phyloP scores from a whole-genome alignment of 2,329 filamentous ascomycete species.

The Fusarium sublunatum region DNA sequence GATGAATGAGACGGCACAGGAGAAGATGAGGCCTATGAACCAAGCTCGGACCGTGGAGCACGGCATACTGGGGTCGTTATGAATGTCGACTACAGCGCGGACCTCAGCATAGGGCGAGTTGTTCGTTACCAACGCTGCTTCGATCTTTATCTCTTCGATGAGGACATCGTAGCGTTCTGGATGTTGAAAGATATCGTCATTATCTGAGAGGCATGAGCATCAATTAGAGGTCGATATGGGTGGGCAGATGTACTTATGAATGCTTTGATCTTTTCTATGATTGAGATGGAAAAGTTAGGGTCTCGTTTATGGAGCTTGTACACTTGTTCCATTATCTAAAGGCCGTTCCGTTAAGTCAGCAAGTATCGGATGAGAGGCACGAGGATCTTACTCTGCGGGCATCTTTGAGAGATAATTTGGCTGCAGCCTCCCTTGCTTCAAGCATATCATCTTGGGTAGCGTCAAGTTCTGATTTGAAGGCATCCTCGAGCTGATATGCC shows the following conservation, averaged over 20 bases:
- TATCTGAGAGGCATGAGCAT: constrained; percentile 31
- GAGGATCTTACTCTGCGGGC: constrained; percentile 44
- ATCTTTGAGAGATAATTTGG: constrained; percentile 50
- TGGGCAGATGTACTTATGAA: constrained; percentile 47
- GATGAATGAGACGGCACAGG: constrained; percentile 59
- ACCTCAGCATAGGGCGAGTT: constrained; percentile 67
- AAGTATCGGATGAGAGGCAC: fast-evolving
- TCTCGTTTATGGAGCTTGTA: constrained; percentile 51
- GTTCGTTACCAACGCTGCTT: constrained; percentile 62
- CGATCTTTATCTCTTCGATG: constrained; percentile 63
- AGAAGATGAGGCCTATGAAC: constrained; percentile 64
- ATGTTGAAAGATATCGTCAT: constrained; percentile 49
- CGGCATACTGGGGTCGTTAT: constrained; percentile 62
- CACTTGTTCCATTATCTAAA: constrained; percentile 51
- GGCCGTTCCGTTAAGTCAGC: background rate
- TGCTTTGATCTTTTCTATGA: constrained; percentile 52
- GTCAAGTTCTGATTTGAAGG: constrained; percentile 44
- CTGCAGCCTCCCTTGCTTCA: constrained; percentile 56
- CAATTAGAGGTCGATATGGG: background rate
- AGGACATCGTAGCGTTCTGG: constrained; percentile 54
- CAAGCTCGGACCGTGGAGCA: constrained; percentile 66
- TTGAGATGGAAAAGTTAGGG: constrained; percentile 53
- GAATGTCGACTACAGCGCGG: constrained; percentile 64
- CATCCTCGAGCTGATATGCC: constrained; percentile 1
- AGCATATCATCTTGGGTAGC: constrained; percentile 58